Conservation (phyloP, 768 basidiomycete species). For the Amanita pseudoporphyria region DNA sequence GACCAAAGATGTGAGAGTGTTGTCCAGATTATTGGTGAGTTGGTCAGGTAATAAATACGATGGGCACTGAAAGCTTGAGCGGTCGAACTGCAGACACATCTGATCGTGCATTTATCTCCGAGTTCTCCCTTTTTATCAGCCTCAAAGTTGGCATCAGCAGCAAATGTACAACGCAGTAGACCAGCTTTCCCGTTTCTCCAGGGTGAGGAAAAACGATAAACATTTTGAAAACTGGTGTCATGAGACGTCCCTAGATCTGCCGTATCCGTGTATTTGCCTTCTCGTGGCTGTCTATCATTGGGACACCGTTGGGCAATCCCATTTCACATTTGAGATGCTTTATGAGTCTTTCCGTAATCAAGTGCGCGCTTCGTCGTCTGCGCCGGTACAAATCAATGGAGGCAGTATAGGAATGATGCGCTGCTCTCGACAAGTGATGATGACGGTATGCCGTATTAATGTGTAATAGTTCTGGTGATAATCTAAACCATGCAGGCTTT, state of each 20-base stretch:
- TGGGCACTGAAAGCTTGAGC: neutral
- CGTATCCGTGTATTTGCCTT: slow-evolving; percentile 75
- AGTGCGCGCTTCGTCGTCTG: slow-evolving; percentile 59
- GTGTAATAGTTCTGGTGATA: slow-evolving; percentile 1
- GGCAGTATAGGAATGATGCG: slow-evolving; percentile 68
- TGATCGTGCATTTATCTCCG: slow-evolving; percentile 37
- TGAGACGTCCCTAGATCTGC: slow-evolving; percentile 36
- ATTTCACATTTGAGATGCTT: slow-evolving; percentile 89
- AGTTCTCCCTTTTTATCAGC: slow-evolving; percentile 44
- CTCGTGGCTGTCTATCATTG: slow-evolving; percentile 81
- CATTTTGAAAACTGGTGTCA: neutral
- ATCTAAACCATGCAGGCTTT: slow-evolving; percentile 47
- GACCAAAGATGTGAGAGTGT: slow-evolving; percentile 47
- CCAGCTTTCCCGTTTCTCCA: slow-evolving; percentile 40
- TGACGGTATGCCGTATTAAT: slow-evolving; percentile 39
- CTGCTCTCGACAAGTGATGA: slow-evolving; percentile 53
- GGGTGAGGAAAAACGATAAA: slow-evolving; percentile 29
- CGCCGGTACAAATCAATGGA: slow-evolving; percentile 67
- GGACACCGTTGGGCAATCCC: slow-evolving; percentile 63
- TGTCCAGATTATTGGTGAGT: slow-evolving; percentile 54
- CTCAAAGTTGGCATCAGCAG: slow-evolving; percentile 30
- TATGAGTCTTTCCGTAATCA: slow-evolving; percentile 71
- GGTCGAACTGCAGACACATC: slow-evolving; percentile 26
- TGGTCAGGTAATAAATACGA: neutral
- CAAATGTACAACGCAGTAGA: slow-evolving; percentile 47